Evolutionary conservation across 495 filamentous ascomycete genomes (phyloP).

Genomic region (Gamarada debralockiae): DNA sequence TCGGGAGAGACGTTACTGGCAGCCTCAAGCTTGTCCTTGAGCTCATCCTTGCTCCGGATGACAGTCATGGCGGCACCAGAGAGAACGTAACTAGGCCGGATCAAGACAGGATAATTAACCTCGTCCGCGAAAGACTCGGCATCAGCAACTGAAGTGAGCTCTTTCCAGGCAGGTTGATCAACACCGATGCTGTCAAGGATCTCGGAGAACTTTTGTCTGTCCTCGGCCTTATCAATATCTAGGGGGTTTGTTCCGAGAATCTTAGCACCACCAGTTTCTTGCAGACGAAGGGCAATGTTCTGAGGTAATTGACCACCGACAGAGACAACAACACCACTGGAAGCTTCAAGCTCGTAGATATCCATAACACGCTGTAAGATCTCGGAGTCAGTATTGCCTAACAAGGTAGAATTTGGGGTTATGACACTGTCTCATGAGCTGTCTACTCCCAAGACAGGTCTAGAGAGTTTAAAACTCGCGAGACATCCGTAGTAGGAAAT

Average conservation of each 20-base stretch:
- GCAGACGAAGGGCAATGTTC: slow-evolving; percentile 94
- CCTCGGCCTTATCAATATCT: slow-evolving; percentile 96
- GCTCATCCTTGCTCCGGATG: slow-evolving; percentile 86
- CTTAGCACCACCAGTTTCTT: slow-evolving; percentile 76
- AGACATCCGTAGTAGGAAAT: neutral
- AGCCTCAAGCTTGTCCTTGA: slow-evolving; percentile 86
- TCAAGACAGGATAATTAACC: slow-evolving; percentile 90
- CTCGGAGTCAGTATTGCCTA: neutral
- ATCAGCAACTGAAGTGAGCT: slow-evolving; percentile 86
- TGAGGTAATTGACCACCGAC: slow-evolving; percentile 95
- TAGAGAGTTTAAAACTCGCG: too few relatives aligned
- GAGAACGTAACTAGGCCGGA: slow-evolving; percentile 94
- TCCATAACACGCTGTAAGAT: slow-evolving; percentile 38
- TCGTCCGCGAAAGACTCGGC: slow-evolving; percentile 81
- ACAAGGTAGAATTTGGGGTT: neutral
- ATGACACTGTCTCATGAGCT: too few relatives aligned
- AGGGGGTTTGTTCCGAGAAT: slow-evolving; percentile 87
- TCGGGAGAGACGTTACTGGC: slow-evolving; percentile 91
- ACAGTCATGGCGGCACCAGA: slow-evolving; percentile 99
- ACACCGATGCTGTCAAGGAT: slow-evolving; percentile 93
- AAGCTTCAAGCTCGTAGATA: slow-evolving; percentile 88
- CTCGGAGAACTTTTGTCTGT: slow-evolving; percentile 96
- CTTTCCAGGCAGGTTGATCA: slow-evolving; percentile 97
- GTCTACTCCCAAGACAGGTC: too few relatives aligned
- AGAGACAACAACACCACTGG: slow-evolving; percentile 87